Base-by-base conservation (phyloP, 805 yeast species). In the Saccharomycopsis sp. region DNA sequence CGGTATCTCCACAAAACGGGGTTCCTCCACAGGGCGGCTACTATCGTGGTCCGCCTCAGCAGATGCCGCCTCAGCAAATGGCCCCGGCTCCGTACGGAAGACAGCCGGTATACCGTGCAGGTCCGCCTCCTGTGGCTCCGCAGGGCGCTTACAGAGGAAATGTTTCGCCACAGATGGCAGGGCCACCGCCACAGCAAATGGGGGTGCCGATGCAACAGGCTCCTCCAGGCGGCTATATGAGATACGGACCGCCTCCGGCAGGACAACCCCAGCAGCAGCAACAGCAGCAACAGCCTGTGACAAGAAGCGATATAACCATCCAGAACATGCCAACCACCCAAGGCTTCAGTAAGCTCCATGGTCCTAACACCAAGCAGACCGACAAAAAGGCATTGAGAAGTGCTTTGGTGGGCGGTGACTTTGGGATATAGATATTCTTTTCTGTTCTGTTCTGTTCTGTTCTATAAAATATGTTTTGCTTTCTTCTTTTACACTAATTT, bases 381-480 rank as follows among this genome's bases (percentile, higher is more conserved):
- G 81, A 81, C 64, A 82, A 84, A 65, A 85, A 81, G 49, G 75
- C 78, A 56, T 74, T 87, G 52, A 77, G 90, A 64, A 78, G 82
- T 55, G 88, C 89, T 1, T 76, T 87, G 54, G 79, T 81, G 65
- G 82, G 80, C 58, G 87, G 87, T 34, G 78, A 78, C 57, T 87
- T 86, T 72, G 93, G 93, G 52, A 85, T 87, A 42, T 86, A 71
- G 61, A 41, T n/a, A n/a, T n/a, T n/a, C 49, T 44, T 44, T 8
- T 12, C 5, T 44, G 7, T 17, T 44, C 12, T 44, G 23, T 49
- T 49, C 9, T 9, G 12, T 15, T 49, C n/a, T 5, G 7, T 49
- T 7, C 22, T 20, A 20, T 20, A 8, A 14, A 22, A n/a, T 44
- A 14, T 44, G 8, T 44, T 44, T 14, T 44, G 15, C 17, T 44